phyloP scores from a whole-genome alignment of 164 flowering plant species.

The Macadamia integrifolia region DNA sequence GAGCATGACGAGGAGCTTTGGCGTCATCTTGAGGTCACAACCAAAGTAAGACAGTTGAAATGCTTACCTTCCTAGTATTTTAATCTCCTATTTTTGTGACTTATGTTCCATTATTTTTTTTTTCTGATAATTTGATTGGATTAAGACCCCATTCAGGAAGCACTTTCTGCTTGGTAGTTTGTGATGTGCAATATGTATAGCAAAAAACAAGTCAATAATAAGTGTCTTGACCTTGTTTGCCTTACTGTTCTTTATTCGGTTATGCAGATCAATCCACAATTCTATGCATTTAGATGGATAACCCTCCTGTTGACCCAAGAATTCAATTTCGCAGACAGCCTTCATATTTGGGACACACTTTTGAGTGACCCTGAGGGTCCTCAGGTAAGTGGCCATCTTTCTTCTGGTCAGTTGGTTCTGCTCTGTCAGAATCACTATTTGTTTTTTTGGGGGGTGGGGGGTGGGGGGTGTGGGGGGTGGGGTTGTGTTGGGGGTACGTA shows the following conservation, averaged over 20 bases:
- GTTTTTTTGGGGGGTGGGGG: too few relatives aligned
- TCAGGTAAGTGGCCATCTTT: constrained; percentile 40
- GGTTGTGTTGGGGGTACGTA: too few relatives aligned
- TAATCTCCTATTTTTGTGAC: background rate
- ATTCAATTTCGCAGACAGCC: constrained; percentile 84
- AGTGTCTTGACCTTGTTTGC: background rate
- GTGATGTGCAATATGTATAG: background rate
- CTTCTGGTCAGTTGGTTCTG: background rate
- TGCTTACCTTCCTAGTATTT: background rate
- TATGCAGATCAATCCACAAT: constrained; percentile 89
- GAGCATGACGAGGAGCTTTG: constrained; percentile 99
- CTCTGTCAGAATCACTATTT: background rate
- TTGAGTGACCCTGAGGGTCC: constrained; percentile 97
- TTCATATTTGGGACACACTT: constrained; percentile 93
- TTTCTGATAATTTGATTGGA: too few relatives aligned
- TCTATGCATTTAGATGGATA: constrained; percentile 97
- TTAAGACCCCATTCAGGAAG: too few relatives aligned
- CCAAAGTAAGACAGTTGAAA: constrained; percentile 54
- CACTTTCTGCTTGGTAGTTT: background rate
- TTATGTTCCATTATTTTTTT: background rate
- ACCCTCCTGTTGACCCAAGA: constrained; percentile 97
- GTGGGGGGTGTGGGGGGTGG: too few relatives aligned
- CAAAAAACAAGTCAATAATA: background rate
- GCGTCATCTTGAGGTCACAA: constrained; percentile 98
- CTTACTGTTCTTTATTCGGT: constrained; percentile 7